phyloP scores from a whole-genome alignment of 306 rosid genomes.

The Trifolium repens region DNA sequence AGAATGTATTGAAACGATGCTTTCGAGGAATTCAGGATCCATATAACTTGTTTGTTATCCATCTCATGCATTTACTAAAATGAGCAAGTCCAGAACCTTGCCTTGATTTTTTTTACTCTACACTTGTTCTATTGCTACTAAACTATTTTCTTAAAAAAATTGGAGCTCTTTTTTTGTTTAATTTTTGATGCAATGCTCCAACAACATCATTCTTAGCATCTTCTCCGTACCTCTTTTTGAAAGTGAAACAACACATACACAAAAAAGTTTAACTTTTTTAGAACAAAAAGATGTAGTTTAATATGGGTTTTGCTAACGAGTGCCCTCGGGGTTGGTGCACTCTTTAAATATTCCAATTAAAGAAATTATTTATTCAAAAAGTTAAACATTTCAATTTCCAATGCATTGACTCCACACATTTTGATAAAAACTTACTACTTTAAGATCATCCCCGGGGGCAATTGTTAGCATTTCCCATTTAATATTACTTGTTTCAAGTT shows the following conservation, averaged over 20 bases:
- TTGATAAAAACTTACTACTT: too few species aligned
- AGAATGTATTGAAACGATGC: conserved; percentile 28
- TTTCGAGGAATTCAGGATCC: conserved; percentile 26
- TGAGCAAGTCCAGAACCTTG: conserved; percentile 16
- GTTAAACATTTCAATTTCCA: too few species aligned
- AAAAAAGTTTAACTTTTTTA: background rate
- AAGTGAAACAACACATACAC: background rate
- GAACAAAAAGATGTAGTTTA: background rate
- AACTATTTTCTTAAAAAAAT: conserved; percentile 15
- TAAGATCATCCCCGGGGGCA: too few species aligned
- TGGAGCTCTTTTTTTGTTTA: background rate
- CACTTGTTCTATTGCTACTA: background rate
- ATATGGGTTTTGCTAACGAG: too few species aligned
- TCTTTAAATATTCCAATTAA: too few species aligned
- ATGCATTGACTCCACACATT: too few species aligned
- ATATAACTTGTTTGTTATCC: conserved; percentile 14
- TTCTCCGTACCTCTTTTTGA: background rate
- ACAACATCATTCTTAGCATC: background rate
- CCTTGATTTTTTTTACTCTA: conserved; percentile 22
- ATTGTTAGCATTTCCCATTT: background rate
- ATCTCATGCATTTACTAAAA: conserved; percentile 22
- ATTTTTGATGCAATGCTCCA: conserved; percentile 28
- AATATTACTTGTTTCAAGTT: background rate
- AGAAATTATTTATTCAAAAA: too few species aligned
- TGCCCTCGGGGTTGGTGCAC: too few species aligned